Evolutionary conservation across 331 rosid genomes (phyloP), one percentile per base, ranked within the genome.

Genomic region (Cydonia oblonga): DNA sequence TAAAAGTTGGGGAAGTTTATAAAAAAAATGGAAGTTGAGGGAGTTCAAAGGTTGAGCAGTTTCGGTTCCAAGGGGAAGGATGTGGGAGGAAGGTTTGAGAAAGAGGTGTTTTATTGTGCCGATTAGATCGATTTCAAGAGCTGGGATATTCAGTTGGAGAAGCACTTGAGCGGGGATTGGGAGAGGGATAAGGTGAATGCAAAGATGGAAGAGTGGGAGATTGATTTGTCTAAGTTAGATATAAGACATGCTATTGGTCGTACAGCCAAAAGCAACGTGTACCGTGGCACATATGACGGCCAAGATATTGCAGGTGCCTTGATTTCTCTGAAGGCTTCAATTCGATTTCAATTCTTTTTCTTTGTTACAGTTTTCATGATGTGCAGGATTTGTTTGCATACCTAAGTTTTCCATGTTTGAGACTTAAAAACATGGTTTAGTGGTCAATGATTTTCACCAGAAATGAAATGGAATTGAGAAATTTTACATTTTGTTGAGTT

Each of bases 241-340:
- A 73, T 88, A 58, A 75, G 74, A 75, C 46, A 64, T 71, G 78
- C 76, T 30, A 71, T 85, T 44, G 92, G 84, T 81, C 80, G 81
- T 38, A 90, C 90, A 20, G 74, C 87, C 53, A 85, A 79, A 30
- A 88, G 88, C 22, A 79, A 80, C 20, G 81, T 88, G 29, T 88
- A 88, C 81, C 64, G 78, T 13, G 88, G 90, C 7, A 35, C 65
- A 52, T 85, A 88, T 73, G 90, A 81, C 28, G 85, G 82, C 65
- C 84, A 85, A 67, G 85, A 85, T 64, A 88, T 81, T 73, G 92
- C 92, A 42, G 88, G 88, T 87, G 78, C 61, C 33, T 61, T 18
- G 7, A 66, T 46, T 70, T 46, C 56, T 33, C 11, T 8, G 40
- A 33, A 9, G 40, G 35, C 13, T 77, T 24, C 51, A 63, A 14